Evolutionary conservation across 1,284 basidiomycete genomes (phyloP), one percentile per base, ranked within the genome.

Genomic region (Singerocomus inundabilis): DNA sequence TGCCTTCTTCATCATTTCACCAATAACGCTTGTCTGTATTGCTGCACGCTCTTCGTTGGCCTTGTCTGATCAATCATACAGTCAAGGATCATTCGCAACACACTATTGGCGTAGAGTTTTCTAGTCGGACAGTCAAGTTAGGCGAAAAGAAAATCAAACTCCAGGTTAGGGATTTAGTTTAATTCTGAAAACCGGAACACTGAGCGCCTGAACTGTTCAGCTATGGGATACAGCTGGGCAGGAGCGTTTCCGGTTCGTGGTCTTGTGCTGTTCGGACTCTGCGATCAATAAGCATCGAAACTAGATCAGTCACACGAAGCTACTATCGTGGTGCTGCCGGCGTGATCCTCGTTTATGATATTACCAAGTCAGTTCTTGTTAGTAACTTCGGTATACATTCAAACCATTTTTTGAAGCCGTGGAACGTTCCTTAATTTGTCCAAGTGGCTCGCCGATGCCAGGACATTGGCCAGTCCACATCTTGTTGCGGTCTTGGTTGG

Each of bases 191-290:
- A 41, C 34, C 21, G 4, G 21, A 48, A 36, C 24, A 49, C 57
- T 53, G 41, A 57, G 42, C 29, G 53, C 51, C 44, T 57, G 16
- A 31, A 49, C 25, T 57, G 41, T 44, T 44, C 63, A 97, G 90
- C 73, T 97, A 46, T 98, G 94, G 94, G 94, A 97, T 70, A 97
- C 93, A n/a, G 93, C 93, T 33, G 93, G 93, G 16, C 94, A 97
- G 72, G 94, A 97, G 70, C 80, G 94, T 54, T 97, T 97, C 68
- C 81, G 92, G 82, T 89, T 54, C 49, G 77, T 66, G 33, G 26
- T n/a, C 48, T 44, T 45, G 34, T 39, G 28, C 38, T 53, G 46
- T 49, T 48, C 18, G 18, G 45, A 48, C 42, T 39, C 11, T 31
- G 15, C 50, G 28, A 33, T 54, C 57, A 39, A 53, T 53, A 34